These are phyloP conservation scores for Camelina neglecta DNA, from an alignment of 345 rosid species.

Conservation along the genomic window DNA sequence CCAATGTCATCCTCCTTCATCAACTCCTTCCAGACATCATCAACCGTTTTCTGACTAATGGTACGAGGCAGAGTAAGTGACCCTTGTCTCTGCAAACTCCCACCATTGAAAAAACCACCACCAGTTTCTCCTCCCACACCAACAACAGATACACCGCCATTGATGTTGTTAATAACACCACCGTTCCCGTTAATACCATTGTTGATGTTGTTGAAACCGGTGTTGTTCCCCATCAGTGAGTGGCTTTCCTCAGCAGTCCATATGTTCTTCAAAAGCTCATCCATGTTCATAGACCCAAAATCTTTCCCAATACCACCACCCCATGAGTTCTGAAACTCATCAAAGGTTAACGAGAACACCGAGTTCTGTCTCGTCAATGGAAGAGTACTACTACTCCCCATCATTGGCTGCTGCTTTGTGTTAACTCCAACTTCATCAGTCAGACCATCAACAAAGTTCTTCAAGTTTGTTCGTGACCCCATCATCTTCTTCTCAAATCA, in stretches of 20 bases:
- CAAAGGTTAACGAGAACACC: slow-evolving; percentile 83
- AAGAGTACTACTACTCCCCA: slow-evolving; percentile 34
- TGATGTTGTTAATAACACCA: slow-evolving; percentile 10
- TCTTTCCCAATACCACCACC: slow-evolving; percentile 81
- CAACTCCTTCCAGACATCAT: slow-evolving; percentile 87
- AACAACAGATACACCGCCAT: slow-evolving; percentile 45
- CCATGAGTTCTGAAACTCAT: slow-evolving; percentile 81
- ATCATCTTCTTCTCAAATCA: slow-evolving; percentile 27
- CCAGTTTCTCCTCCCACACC: slow-evolving; percentile 35
- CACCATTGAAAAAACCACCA: slow-evolving; percentile 44
- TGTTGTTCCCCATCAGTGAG: slow-evolving; percentile 39
- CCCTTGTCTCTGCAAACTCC: slow-evolving; percentile 86
- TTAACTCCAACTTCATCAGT: slow-evolving; percentile 45
- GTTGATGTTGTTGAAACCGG: slow-evolving; percentile 22
- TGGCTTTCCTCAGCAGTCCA: slow-evolving; percentile 86
- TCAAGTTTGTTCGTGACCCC: slow-evolving; percentile 59
- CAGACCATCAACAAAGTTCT: slow-evolving; percentile 54
- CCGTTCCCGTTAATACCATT: slow-evolving; percentile 10
- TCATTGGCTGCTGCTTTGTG: slow-evolving; percentile 50
- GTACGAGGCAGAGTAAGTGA: slow-evolving; percentile 87
- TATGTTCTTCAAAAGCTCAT: slow-evolving; percentile 79
- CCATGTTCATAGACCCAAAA: slow-evolving; percentile 99
- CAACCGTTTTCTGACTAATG: slow-evolving; percentile 87
- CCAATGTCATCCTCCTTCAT: slow-evolving; percentile 58
- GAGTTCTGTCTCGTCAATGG: slow-evolving; percentile 71